A percentile compares a stretch with the other conserved stretches of the same genome.
Evolutionary conservation across 139 green algal genomes (phyloP).

Genomic region (Haematococcus sp.): DNA sequence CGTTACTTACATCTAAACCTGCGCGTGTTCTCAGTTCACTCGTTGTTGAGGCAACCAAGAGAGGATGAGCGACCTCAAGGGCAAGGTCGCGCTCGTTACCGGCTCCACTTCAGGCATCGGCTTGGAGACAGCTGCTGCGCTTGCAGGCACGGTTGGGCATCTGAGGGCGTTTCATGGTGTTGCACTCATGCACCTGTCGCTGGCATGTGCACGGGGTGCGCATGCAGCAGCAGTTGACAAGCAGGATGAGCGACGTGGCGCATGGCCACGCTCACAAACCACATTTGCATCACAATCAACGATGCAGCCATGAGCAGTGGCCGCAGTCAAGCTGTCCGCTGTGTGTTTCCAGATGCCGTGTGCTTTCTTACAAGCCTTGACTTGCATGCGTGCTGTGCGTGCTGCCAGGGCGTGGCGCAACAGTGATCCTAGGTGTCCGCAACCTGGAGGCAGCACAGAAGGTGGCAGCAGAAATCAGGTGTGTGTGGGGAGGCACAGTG

Average conservation of each 20-base stretch:
- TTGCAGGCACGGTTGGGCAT: slow-evolving; percentile 33
- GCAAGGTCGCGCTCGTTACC: slow-evolving; percentile 59
- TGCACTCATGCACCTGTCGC: too few species aligned
- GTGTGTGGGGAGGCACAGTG: neutral
- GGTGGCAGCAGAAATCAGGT: slow-evolving; percentile 42
- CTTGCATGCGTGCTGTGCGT: too few species aligned
- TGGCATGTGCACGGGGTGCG: too few species aligned
- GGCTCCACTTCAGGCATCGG: slow-evolving; percentile 58
- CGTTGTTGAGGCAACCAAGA: neutral
- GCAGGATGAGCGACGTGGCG: too few species aligned
- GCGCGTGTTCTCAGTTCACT: neutral
- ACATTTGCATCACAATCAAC: too few species aligned
- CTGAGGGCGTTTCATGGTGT: neutral
- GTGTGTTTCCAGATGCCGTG: too few species aligned
- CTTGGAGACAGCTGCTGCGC: slow-evolving; percentile 46
- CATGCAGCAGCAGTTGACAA: too few species aligned
- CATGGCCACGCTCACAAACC: neutral
- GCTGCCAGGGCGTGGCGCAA: slow-evolving; percentile 45
- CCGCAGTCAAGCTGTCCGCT: too few species aligned
- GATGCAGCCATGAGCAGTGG: too few species aligned
- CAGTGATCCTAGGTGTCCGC: slow-evolving; percentile 54
- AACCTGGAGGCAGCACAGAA: slow-evolving; percentile 45
- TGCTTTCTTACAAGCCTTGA: too few species aligned
- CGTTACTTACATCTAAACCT: too few species aligned
- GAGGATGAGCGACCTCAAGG: slow-evolving; percentile 31